Conservation (phyloP, 768 basidiomycete species). For the Daedaleopsis nitida region DNA sequence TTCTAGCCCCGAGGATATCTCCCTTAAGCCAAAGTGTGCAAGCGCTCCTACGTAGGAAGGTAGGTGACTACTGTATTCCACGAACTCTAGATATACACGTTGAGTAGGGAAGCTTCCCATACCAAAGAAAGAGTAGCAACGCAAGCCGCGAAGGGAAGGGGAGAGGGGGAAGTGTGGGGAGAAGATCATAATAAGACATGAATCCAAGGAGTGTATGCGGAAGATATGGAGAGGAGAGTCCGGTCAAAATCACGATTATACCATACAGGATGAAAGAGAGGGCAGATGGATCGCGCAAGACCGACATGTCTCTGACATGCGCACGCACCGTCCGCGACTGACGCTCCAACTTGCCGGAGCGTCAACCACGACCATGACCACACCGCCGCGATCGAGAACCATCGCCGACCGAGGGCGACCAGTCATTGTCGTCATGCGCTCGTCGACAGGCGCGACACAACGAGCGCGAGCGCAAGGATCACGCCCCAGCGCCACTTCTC, state of each 20-base stretch:
- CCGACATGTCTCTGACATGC: too few species aligned
- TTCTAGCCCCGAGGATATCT: too few species aligned
- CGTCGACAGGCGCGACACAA: slow-evolving; percentile 76
- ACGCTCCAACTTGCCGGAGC: too few species aligned
- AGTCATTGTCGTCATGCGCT: slow-evolving; percentile 19
- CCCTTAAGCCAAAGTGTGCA: too few species aligned
- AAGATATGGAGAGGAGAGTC: neutral
- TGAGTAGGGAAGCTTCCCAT: neutral
- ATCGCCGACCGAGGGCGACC: neutral
- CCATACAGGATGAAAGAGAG: neutral
- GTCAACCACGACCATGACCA: too few species aligned
- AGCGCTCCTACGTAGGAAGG: too few species aligned
- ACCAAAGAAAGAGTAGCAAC: neutral
- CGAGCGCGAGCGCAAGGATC: slow-evolving; percentile 72
- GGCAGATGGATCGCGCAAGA: neutral
- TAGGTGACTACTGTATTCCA: neutral
- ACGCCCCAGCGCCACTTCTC: slow-evolving; percentile 88
- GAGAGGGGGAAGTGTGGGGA: too few species aligned
- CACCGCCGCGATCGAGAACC: neutral
- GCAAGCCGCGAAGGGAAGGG: too few species aligned
- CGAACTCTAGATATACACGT: neutral
- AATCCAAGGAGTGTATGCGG: neutral
- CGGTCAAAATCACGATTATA: neutral
- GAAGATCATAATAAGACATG: neutral
- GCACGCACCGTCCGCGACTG: too few species aligned